phyloP scores from a whole-genome alignment of 805 yeast species.

The Starmerella stellata region DNA sequence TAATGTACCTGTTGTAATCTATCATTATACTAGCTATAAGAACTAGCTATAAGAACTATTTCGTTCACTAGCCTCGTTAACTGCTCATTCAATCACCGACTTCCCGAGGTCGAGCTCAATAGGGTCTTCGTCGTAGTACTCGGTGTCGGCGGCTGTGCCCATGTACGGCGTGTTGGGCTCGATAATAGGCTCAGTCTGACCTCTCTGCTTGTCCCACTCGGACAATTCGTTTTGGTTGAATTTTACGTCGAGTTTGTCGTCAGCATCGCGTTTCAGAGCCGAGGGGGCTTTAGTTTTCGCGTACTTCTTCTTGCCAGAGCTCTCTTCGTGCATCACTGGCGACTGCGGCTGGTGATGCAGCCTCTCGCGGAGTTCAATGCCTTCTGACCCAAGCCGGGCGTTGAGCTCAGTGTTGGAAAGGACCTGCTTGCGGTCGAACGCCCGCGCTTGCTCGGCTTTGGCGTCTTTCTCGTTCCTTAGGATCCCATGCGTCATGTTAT shows the following conservation, averaged over 20 bases:
- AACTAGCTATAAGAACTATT: too few species aligned
- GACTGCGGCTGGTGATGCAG: conserved; percentile 2
- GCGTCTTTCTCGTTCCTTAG: conserved; percentile 8
- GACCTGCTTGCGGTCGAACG: conserved; percentile 42
- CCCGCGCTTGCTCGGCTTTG: background rate
- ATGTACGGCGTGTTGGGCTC: conserved; percentile 20
- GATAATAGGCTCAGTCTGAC: conserved; percentile 16
- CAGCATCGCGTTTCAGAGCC: conserved; percentile 8
- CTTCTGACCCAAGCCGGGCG: conserved; percentile 26
- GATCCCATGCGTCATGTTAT: conserved; percentile 9
- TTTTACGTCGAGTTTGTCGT: conserved; percentile 6
- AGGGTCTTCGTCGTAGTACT: conserved; percentile 20
- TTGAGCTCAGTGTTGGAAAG: conserved; percentile 62
- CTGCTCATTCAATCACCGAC: too few species aligned
- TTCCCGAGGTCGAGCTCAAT: conserved; percentile 14
- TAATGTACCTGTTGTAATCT: too few species aligned
- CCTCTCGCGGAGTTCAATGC: conserved; percentile 12
- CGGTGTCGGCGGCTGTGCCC: conserved; percentile 19
- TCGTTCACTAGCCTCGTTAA: too few species aligned
- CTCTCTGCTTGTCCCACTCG: conserved; percentile 17
- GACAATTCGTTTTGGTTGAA: conserved; percentile 16
- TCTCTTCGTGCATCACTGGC: background rate
- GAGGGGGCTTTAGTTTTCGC: conserved; percentile 19
- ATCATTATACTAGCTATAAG: too few species aligned
- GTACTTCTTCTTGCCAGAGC: conserved; percentile 6